Conservation (phyloP, 257 asterid genomes). For the Osmanthus fragrans region DNA sequence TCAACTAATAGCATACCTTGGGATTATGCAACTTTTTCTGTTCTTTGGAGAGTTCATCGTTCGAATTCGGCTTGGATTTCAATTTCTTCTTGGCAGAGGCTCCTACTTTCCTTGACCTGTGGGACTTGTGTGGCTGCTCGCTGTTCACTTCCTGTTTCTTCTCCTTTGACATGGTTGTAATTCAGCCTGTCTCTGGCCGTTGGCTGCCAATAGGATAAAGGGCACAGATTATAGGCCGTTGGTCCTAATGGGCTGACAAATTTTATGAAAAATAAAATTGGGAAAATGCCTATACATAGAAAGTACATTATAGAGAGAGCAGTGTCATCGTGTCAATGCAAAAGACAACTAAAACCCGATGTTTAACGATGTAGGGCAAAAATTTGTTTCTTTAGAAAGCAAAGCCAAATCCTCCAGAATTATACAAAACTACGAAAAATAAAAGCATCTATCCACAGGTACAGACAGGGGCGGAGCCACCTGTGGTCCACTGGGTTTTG, state of each 20-base stretch:
- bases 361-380: neutral
- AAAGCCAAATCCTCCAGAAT: neutral
- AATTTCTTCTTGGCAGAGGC: slow-evolving; percentile 78
- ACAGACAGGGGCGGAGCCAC: neutral
- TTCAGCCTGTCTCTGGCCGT: neutral
- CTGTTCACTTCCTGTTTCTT: slow-evolving; percentile 27
- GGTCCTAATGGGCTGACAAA: neutral
- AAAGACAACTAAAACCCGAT: neutral
- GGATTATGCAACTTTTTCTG: slow-evolving; percentile 62
- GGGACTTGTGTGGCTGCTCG: slow-evolving; percentile 72
- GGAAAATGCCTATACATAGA: slow-evolving; percentile 68
- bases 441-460: neutral
- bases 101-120: slow-evolving; percentile 67
- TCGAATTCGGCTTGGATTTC: slow-evolving; percentile 40
- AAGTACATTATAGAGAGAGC: neutral
- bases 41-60: slow-evolving; percentile 46
- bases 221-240: no score
- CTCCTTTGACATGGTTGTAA: slow-evolving; percentile 27
- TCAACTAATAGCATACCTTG: slow-evolving; percentile 33
- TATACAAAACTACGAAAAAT: neutral
- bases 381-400: neutral
- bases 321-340: neutral
- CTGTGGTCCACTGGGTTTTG: no score
- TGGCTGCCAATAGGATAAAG: neutral
- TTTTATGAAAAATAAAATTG: no score